Conservation (phyloP, 1,284 basidiomycete species). For the Xerocomus amazonicus region DNA sequence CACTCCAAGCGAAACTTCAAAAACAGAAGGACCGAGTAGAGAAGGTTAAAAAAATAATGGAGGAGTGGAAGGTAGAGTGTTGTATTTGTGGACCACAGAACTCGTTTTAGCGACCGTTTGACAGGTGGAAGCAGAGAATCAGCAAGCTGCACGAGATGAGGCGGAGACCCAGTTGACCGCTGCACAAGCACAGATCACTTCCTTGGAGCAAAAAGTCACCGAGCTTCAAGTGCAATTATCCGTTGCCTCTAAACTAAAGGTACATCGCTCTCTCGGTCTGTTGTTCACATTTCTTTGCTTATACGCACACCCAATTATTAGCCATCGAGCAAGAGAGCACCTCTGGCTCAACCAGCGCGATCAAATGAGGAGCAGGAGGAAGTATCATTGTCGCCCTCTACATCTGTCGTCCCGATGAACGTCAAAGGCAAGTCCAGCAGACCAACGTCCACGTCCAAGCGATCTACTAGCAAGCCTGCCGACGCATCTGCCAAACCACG, state of each 20-base stretch:
- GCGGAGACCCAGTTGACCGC: conserved; percentile 31
- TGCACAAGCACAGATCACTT: conserved; percentile 31
- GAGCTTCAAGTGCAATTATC: conserved; percentile 44
- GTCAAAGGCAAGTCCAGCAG: conserved; percentile 15
- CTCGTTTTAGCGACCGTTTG: conserved; percentile 14
- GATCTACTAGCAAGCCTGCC: conserved; percentile 13
- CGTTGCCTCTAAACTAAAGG: conserved; percentile 27
- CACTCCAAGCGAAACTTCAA: conserved; percentile 31
- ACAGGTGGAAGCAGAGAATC: conserved; percentile 35
- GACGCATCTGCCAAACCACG: conserved; percentile 22
- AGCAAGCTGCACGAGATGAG: conserved; percentile 32
- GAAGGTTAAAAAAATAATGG: conserved; percentile 41
- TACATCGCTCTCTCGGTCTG: not conserved
- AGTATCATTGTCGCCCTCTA: conserved; percentile 5
- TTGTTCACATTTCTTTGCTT: not conserved
- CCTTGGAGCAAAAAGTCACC: conserved; percentile 40
- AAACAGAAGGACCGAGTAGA: conserved; percentile 43
- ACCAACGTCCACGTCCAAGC: conserved; percentile 14
- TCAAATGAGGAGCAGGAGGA: conserved; percentile 11
- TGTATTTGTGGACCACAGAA: not conserved
- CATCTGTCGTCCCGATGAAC: conserved; percentile 7
- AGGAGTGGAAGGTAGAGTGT: conserved; percentile 42
- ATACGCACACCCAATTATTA: conserved; percentile 6
- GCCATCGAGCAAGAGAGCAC: conserved; percentile 16
- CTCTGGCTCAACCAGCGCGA: conserved; percentile 1